Evolutionary conservation across 2,329 filamentous ascomycete species (phyloP).

Genomic region (Ceratocystis ficicola): DNA sequence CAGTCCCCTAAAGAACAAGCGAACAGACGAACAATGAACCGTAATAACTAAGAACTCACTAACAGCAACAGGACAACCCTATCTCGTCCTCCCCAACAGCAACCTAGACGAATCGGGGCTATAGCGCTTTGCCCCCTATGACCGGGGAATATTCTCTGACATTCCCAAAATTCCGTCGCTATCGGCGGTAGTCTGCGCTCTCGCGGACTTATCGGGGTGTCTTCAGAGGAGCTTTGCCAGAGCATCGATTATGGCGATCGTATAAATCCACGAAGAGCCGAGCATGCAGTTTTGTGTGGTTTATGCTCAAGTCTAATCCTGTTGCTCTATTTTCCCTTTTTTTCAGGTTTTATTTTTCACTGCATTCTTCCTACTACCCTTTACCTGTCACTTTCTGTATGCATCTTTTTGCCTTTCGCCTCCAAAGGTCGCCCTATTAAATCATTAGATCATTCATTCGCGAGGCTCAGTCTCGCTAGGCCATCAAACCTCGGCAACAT

Average conservation of each 20-base stretch:
- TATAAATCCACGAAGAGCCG: background rate
- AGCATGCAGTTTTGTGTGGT: background rate
- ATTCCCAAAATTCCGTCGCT: background rate
- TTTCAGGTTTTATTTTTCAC: background rate
- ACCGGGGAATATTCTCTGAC: too few relatives aligned
- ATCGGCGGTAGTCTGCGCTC: background rate
- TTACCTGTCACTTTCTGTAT: too few relatives aligned
- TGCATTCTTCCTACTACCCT: too few relatives aligned
- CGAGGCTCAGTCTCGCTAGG: background rate
- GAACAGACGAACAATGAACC: too few relatives aligned
- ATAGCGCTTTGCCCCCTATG: too few relatives aligned
- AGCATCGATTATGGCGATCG: background rate
- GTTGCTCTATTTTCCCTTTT: background rate
- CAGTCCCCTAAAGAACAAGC: too few relatives aligned
- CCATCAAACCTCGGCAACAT: background rate
- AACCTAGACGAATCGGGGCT: too few relatives aligned
- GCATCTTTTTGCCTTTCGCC: too few relatives aligned
- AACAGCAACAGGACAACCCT: too few relatives aligned
- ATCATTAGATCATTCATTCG: background rate
- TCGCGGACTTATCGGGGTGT: background rate
- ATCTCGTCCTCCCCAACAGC: too few relatives aligned
- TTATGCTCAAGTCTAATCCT: background rate
- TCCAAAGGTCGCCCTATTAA: background rate
- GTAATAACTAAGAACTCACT: too few relatives aligned
- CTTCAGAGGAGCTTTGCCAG: too few relatives aligned